phyloP scores from a whole-genome alignment of 345 rosid genomes.

The Hibiscus syriacus region DNA sequence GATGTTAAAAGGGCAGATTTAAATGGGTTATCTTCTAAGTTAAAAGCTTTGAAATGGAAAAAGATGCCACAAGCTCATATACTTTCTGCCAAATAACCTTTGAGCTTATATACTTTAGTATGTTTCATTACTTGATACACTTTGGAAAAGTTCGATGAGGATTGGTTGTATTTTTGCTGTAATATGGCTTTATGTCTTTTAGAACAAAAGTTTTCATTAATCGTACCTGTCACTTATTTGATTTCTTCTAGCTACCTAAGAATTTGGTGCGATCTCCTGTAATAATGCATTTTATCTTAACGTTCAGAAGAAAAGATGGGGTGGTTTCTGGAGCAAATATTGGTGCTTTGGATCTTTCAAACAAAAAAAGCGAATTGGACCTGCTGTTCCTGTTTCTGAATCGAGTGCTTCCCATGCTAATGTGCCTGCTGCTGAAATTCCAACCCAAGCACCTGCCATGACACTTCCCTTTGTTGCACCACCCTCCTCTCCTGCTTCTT shows the following conservation, averaged over 20 bases:
- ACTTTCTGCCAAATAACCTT: background rate
- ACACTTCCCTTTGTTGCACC: conserved; percentile 80
- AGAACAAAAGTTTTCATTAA: background rate
- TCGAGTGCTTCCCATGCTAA: conserved; percentile 21
- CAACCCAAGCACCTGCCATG: conserved; percentile 25
- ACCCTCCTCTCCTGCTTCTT: conserved; percentile 96
- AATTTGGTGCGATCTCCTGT: background rate
- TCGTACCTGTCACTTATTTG: background rate
- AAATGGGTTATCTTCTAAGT: background rate
- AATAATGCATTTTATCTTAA: conserved; percentile 9
- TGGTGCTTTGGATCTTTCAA: conserved; percentile 73
- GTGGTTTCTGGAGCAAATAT: conserved; percentile 50
- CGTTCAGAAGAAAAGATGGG: conserved; percentile 70
- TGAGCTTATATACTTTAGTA: background rate
- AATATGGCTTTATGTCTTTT: background rate
- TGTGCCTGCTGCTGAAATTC: conserved; percentile 33
- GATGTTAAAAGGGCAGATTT: background rate
- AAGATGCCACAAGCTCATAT: background rate
- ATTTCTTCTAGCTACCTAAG: background rate
- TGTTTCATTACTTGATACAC: background rate
- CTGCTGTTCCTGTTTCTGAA: conserved; percentile 57
- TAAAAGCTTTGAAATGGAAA: background rate
- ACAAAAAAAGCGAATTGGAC: conserved; percentile 60
- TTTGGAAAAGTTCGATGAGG: conserved; percentile 1
- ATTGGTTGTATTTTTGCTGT: background rate